Conservation (phyloP, 768 basidiomycete genomes). For the Kondoa subrosea region DNA sequence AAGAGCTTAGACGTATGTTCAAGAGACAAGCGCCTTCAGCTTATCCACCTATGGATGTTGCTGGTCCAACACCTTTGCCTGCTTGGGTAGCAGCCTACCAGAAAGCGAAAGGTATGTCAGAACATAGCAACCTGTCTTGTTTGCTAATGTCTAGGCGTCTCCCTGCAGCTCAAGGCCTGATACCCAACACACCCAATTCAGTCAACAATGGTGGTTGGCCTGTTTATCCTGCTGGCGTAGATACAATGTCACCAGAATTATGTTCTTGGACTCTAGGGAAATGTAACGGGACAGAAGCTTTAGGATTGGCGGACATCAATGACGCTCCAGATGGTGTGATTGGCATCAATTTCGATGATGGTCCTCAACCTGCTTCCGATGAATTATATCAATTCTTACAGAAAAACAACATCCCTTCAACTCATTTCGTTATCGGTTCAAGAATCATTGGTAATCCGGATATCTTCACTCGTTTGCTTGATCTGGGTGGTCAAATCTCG, state of each 20-base stretch:
- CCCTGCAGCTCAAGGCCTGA: constrained; percentile 40
- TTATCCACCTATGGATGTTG: background rate
- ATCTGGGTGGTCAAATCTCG: constrained; percentile 31
- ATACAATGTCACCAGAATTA: constrained; percentile 2
- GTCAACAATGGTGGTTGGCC: constrained; percentile 32
- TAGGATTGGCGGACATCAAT: constrained; percentile 47
- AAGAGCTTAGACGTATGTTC: background rate
- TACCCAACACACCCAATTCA: constrained; percentile 51
- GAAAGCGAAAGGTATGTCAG: too few species aligned
- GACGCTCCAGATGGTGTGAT: background rate
- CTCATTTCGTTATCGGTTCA: constrained; percentile 74
- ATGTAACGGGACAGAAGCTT: background rate
- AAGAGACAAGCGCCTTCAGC: background rate
- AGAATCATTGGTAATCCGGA: constrained; percentile 49
- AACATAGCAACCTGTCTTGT: too few species aligned
- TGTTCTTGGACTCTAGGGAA: background rate
- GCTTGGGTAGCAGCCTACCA: constrained; percentile 58
- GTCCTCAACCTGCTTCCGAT: constrained; percentile 41
- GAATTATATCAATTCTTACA: constrained; percentile 50
- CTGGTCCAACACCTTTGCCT: constrained; percentile 9
- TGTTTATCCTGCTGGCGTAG: constrained; percentile 23
- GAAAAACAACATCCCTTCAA: constrained; percentile 50
- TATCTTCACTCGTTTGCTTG: constrained; percentile 43
- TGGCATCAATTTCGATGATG: constrained; percentile 58
- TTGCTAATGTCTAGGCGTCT: too few species aligned